Evolutionary conservation across 139 green algal species (phyloP).

Genomic region (Pleodorina starrii): DNA sequence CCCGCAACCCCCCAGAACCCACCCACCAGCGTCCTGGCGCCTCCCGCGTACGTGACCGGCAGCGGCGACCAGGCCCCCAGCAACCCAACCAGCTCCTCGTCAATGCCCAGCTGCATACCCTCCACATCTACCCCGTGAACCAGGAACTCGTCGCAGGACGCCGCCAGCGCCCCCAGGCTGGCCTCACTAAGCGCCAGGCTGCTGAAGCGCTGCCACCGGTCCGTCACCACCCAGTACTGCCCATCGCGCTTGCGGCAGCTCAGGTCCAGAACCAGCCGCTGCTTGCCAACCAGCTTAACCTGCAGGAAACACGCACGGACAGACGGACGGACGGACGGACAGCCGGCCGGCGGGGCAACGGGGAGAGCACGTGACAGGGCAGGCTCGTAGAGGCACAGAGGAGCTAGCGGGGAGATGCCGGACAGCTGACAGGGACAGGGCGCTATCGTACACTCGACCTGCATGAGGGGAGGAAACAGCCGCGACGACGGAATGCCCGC

Average conservation of each 20-base stretch:
- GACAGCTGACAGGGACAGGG: too few relatives aligned
- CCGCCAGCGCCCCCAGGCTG: conserved; percentile 79
- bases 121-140: conserved; percentile 99
- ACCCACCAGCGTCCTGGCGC: conserved; percentile 86
- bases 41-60: conserved; percentile 96
- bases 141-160: conserved; percentile 95
- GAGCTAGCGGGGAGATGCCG: too few relatives aligned
- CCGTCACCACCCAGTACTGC: conserved; percentile 82
- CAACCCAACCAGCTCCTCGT: conserved; percentile 93
- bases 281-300: conserved; percentile 87
- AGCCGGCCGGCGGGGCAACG: too few relatives aligned
- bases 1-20: not conserved
- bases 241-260: conserved; percentile 88
- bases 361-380: too few relatives aligned
- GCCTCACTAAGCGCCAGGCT: conserved; percentile 67
- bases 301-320: too few relatives aligned
- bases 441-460: too few relatives aligned
- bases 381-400: too few relatives aligned
- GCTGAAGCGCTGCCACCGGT: conserved; percentile 86
- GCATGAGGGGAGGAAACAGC: too few relatives aligned
- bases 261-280: conserved; percentile 96
- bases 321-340: too few relatives aligned
- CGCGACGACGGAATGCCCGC: too few relatives aligned
- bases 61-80: conserved; percentile 83
- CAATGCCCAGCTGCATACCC: conserved; percentile 96